Base-by-base conservation (phyloP, 2,329 filamentous ascomycete genomes). In the Beauveria pseudobassiana region DNA sequence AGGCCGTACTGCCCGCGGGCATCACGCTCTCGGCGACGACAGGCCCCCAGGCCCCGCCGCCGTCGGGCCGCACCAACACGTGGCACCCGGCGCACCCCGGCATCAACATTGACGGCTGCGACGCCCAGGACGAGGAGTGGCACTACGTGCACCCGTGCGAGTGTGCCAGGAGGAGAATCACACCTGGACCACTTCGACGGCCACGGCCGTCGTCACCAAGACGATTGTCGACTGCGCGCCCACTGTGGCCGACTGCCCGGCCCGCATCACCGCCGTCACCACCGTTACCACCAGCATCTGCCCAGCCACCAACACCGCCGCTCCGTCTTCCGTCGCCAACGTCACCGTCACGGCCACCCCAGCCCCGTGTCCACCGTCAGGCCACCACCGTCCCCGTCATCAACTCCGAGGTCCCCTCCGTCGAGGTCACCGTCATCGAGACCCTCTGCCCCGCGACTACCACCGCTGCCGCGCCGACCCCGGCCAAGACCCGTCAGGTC, bases 231-330 rank as follows among this genome's bases (percentile, higher is more conserved):
- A 69, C 71, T 79, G 76, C 69, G 64, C 70, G 20, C 67, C 73
- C 49, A 66, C 70, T 48, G 72, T 74, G 20, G 65, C 67, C 63
- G 59, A 71, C 67, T 79, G 77, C 73, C 75, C 76, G n/a, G 74
- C 67, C 56, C 66, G 71, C 63, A 74, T 72, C 59, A 78, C 76
- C 53, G 71, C 76, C 58, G 70, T 69, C 63, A 68, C 76, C 62
- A 69, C 75, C 43, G 70, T 73, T 63, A 74, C 73, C 64, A 77
- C 76, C 63, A 78, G 77, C 63, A 70, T 80, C 67, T 79, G 76
- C 74, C 77, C 78, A 24, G 73, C 79, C 8, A 69, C 75, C 46
- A 40, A 50, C 59, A 38, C 62, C 26, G 40, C 53, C 16, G 10
- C 56, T 16, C 49, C 22, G 38, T 38, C 63, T 24, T 59, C 60